These are phyloP conservation scores for Mariannaea sp. DNA, from an alignment of 2,329 filamentous ascomycete species.

Conservation along the genomic window DNA sequence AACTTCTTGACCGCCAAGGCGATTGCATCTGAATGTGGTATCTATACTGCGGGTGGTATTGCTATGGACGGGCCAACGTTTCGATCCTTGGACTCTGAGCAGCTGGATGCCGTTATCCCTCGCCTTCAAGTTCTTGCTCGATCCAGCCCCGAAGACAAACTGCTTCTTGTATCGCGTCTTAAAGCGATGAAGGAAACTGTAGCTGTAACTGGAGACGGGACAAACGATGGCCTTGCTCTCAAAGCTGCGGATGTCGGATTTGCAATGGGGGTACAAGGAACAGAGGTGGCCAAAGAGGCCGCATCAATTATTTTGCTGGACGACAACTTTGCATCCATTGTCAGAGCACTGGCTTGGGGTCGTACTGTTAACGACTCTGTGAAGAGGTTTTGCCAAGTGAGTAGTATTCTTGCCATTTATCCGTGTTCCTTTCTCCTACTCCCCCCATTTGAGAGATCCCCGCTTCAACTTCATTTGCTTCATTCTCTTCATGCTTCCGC, in stretches of 20 bases:
- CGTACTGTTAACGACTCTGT: constrained; percentile 70
- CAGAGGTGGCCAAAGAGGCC: constrained; percentile 70
- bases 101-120: constrained; percentile 59
- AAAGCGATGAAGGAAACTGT: constrained; percentile 62
- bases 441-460: too few relatives aligned
- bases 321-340: constrained; percentile 69
- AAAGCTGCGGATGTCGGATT: constrained; percentile 71
- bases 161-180: constrained; percentile 59
- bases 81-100: constrained; percentile 57
- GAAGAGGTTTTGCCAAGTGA: constrained; percentile 67
- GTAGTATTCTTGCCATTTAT: not conserved
- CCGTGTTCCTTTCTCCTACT: too few relatives aligned
- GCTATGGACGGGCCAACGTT: constrained; percentile 71
- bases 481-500: too few relatives aligned
- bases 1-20: constrained; percentile 64
- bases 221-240: constrained; percentile 68
- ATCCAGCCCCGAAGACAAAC: constrained; percentile 64
- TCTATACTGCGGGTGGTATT: constrained; percentile 63
- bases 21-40: constrained; percentile 67
- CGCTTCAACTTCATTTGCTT: too few relatives aligned
- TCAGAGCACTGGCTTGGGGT: constrained; percentile 71
- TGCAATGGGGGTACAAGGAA: constrained; percentile 70
- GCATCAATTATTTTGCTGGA: constrained; percentile 71
- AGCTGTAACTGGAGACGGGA: constrained; percentile 69
- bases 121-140: constrained; percentile 57